Conservation (phyloP, 768 basidiomycete species). For the Leccinum sublutescens region DNA sequence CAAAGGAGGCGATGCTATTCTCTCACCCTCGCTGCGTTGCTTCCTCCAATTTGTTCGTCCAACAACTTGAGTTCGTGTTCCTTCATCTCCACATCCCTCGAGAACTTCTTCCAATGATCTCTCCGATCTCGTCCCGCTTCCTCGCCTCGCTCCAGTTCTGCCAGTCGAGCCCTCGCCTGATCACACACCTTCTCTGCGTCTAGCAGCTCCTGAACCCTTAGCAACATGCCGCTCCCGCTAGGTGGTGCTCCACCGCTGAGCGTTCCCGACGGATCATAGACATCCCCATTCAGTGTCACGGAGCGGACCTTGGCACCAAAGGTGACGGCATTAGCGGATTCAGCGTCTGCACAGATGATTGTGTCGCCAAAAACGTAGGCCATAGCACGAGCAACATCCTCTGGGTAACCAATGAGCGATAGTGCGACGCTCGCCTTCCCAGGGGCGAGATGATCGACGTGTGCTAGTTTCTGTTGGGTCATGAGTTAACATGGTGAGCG, state of each 20-base stretch:
- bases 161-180: constrained; percentile 47
- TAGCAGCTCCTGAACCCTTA: constrained; percentile 82
- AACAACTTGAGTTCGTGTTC: constrained; percentile 81
- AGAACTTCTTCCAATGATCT: constrained; percentile 58
- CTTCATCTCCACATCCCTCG: constrained; percentile 82
- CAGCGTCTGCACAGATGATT: constrained; percentile 86
- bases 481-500: neutral
- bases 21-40: constrained; percentile 85
- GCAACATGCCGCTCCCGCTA: constrained; percentile 64
- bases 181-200: constrained; percentile 60
- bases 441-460: constrained; percentile 68
- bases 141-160: constrained; percentile 55
- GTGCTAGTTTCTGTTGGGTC: constrained; percentile 63
- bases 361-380: constrained; percentile 92
- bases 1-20: neutral
- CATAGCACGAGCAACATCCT: constrained; percentile 86
- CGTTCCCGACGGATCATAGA: constrained; percentile 95
- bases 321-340: constrained; percentile 83
- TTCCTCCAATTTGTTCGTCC: constrained; percentile 81
- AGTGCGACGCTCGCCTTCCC: constrained; percentile 85
- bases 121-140: constrained; percentile 48
- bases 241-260: constrained; percentile 91
- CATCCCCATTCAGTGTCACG: constrained; percentile 92
- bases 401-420: constrained; percentile 80
- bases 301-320: constrained; percentile 73